phyloP scores from a whole-genome alignment of 345 rosid species.

The Eucalyptus curtisii region DNA sequence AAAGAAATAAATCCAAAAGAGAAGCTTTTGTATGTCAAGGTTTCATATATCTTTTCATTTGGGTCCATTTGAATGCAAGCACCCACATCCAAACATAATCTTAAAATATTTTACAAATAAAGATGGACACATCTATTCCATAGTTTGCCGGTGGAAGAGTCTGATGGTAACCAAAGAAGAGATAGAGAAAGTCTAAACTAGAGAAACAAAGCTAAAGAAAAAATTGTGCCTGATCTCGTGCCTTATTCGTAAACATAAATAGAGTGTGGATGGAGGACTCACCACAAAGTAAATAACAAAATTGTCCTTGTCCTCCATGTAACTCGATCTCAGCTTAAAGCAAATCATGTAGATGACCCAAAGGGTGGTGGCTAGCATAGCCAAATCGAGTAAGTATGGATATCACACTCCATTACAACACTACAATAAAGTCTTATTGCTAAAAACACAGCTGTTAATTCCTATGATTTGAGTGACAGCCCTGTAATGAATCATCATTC shows the following conservation, averaged over 20 bases:
- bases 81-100: not conserved
- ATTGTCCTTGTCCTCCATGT: slow-evolving; percentile 57
- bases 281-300: slow-evolving; percentile 84
- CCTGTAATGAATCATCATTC: slow-evolving; percentile 26
- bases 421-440: slow-evolving; percentile 88
- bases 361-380: slow-evolving; percentile 81
- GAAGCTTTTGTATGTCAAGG: not conserved
- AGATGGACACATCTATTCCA: not conserved
- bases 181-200: not conserved
- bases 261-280: slow-evolving; percentile 2
- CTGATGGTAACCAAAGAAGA: not conserved
- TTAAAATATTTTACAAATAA: not conserved
- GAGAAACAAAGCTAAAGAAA: not conserved
- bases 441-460: slow-evolving; percentile 76
- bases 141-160: not conserved
- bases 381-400: slow-evolving; percentile 83
- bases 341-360: slow-evolving; percentile 99
- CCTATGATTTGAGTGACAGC: slow-evolving; percentile 83
- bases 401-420: slow-evolving; percentile 95
- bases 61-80: not conserved
- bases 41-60: not conserved
- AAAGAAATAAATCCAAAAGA: not conserved
- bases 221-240: not conserved
- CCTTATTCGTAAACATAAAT: not conserved
- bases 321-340: slow-evolving; percentile 72